Conservation (phyloP, 1,139 yeast genomes). For the Pneumocystis jirovecii region DNA sequence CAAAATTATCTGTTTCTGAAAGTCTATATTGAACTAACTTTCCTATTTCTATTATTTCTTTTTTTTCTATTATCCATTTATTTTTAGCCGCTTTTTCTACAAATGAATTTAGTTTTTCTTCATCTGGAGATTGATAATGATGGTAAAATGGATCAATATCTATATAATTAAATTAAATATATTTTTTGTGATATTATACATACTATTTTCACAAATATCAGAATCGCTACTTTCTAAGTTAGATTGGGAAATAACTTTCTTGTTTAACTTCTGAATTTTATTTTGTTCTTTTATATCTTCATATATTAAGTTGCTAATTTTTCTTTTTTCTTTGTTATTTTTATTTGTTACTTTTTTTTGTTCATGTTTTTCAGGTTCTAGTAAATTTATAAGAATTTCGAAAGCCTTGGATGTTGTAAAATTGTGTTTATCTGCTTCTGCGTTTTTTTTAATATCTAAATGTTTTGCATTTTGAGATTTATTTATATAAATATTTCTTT, state of each 20-base stretch:
- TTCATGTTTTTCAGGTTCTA: neutral
- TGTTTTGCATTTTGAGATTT: neutral
- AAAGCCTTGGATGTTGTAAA: neutral
- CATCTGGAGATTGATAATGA: conserved; percentile 53
- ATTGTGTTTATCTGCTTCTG: neutral
- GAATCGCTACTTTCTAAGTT: neutral
- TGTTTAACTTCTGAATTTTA: neutral
- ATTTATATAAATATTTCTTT: neutral
- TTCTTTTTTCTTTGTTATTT: neutral
- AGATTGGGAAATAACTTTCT: neutral
- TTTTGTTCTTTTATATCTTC: neutral
- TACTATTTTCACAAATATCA: neutral
- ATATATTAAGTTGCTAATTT: neutral
- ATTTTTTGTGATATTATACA: conserved; percentile 14
- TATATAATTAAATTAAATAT: conserved; percentile 26
- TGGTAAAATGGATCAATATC: conserved; percentile 46
- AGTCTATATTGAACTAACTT: neutral
- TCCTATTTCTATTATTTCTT: conserved; percentile 5
- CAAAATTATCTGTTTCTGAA: conserved; percentile 4
- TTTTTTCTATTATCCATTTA: conserved; percentile 7
- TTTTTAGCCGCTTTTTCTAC: conserved; percentile 10
- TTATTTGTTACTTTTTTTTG: neutral
- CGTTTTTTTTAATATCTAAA: neutral
- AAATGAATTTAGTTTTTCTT: conserved; percentile 25
- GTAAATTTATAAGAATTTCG: neutral